Base-by-base conservation (phyloP, 306 rosid species). In the Medicago truncatula region DNA sequence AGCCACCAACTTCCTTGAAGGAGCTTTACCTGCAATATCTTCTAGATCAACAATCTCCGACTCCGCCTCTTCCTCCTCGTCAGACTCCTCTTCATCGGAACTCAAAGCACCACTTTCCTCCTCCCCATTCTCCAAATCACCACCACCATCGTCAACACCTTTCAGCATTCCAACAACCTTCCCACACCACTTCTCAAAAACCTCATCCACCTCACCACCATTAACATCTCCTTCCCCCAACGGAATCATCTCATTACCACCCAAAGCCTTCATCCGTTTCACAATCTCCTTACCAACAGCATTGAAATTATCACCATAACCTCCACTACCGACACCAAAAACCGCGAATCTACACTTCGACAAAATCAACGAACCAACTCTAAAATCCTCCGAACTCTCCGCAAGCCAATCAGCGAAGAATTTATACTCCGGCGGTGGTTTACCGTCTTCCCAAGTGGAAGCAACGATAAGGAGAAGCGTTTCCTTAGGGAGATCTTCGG, bases 21-120 rank as follows among this genome's bases (percentile, higher is more conserved):
- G 97, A 16, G 78, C 96, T 86, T 95, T 92, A 57, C 99, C 99
- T 14, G 93, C 99, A 85, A 95, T 89, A 68, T 95, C 99, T 84
- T 95, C 99, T 44, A 95, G 93, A 84, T 95, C 99, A 85, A 92
- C 93, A 71, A 94, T 83, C 5, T 87, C 96, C 9, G 82, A 61
- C 50, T 81, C 90, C 60, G 6, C 80, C 84, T 75, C 65, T 81
- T 88, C 40, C 62, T 86, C 92, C 23, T 54, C 82, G 4, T 80
- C 83, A 31, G 85, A 81, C 3, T 78, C 83, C 75, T 85, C 88
- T 50, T 88, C 96, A 6, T 88, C 96, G 6, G 87, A 88, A n/a
- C 84, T 78, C 75, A 81, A 88, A 70, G 73, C 82, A 58, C 82
- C 85, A 49, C 67, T 73, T 50, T 88, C 93, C 59, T 13, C 82